phyloP scores from a whole-genome alignment of 2,329 filamentous ascomycete species.

The Trichoderma brevicompactum region DNA sequence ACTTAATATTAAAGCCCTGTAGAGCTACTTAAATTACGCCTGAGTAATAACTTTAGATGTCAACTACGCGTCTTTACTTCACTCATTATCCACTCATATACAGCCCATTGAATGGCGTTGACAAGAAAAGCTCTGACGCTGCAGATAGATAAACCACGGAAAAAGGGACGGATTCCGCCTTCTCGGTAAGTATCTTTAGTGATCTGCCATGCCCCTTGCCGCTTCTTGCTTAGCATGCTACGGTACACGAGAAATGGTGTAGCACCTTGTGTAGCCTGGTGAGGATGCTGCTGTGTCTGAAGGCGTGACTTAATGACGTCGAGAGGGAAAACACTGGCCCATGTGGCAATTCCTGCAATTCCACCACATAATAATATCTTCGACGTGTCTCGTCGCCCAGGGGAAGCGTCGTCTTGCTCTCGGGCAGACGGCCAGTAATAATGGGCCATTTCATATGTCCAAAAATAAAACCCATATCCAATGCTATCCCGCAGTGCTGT shows the following conservation, averaged over 20 bases:
- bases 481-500: conserved; percentile 84
- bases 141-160: conserved; percentile 77
- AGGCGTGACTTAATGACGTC: conserved; percentile 92
- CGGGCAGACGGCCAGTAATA: conserved; percentile 53
- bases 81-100: conserved; percentile 86
- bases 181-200: conserved; percentile 67
- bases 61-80: conserved; percentile 47
- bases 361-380: conserved; percentile 83
- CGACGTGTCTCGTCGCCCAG: conserved; percentile 52
- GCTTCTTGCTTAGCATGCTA: conserved; percentile 33
- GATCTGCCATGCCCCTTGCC: conserved; percentile 63
- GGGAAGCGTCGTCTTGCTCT: conserved; percentile 31
- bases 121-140: conserved; percentile 87
- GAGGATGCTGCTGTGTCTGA: conserved; percentile 66
- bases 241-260: not conserved
- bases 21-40: too few species aligned
- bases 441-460: conserved; percentile 82
- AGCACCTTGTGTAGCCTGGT: conserved; percentile 14
- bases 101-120: conserved; percentile 90
- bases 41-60: not conserved
- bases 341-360: conserved; percentile 83
- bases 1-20: too few species aligned
- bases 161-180: conserved; percentile 68
- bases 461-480: conserved; percentile 98
- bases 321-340: conserved; percentile 87